phyloP scores from a whole-genome alignment of 805 yeast species.

The Saccharomycopsis fodiens region DNA sequence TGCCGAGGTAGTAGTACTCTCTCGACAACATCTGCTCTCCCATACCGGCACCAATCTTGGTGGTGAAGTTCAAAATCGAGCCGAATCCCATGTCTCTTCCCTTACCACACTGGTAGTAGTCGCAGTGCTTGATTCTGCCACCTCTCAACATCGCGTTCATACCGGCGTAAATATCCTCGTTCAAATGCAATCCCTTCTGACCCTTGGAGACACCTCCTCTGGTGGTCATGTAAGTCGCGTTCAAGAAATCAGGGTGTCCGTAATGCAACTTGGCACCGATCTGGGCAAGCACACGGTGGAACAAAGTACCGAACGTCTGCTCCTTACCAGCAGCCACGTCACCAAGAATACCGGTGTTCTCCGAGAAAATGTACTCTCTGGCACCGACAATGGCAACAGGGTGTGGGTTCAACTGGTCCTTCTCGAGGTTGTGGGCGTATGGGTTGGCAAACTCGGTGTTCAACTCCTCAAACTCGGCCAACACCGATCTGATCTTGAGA shows the following conservation, averaged over 20 bases:
- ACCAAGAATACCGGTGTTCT: constrained; percentile 85
- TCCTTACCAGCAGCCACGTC: constrained; percentile 98
- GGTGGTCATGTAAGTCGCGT: constrained; percentile 87
- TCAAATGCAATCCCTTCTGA: constrained; percentile 85
- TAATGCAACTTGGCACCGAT: constrained; percentile 93
- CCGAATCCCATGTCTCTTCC: constrained; percentile 94
- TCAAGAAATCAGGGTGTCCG: constrained; percentile 94
- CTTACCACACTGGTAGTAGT: constrained; percentile 93
- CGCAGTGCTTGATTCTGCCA: constrained; percentile 92
- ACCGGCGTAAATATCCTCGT: constrained; percentile 95
- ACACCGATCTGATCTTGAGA: constrained; percentile 75
- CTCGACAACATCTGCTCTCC: constrained; percentile 92
- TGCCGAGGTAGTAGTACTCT: constrained; percentile 86
- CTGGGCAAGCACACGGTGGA: constrained; percentile 87
- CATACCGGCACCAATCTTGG: constrained; percentile 98
- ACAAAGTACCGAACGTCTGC: constrained; percentile 92
- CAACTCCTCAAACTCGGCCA: constrained; percentile 87
- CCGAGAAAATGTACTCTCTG: constrained; percentile 89
- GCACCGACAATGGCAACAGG: constrained; percentile 95
- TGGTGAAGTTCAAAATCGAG: constrained; percentile 85
- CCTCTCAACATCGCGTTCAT: constrained; percentile 86
- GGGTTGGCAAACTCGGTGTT: constrained; percentile 44
- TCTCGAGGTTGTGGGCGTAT: constrained; percentile 51
- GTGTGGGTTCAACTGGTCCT: constrained; percentile 26
- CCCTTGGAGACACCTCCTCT: constrained; percentile 96